phyloP scores from a whole-genome alignment of 257 asterid genomes.

The Scutellaria galericulata region DNA sequence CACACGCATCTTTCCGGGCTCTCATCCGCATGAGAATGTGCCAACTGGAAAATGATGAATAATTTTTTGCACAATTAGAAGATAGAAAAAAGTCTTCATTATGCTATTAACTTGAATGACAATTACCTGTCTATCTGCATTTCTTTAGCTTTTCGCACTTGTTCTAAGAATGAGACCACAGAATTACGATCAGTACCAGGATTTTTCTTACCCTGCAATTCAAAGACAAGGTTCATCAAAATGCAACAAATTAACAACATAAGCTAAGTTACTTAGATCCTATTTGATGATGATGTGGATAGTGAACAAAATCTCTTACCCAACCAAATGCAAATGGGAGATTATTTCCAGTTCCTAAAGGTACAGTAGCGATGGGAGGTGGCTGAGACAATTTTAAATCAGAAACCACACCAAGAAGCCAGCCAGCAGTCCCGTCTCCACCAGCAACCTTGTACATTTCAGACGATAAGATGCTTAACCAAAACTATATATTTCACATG shows the following conservation, averaged over 20 bases:
- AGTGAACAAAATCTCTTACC: constrained; percentile 49
- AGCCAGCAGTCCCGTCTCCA: constrained; percentile 98
- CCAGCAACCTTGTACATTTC: constrained; percentile 77
- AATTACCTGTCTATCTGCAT: constrained; percentile 85
- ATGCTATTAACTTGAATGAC: not conserved
- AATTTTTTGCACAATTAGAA: not conserved
- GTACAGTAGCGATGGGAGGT: constrained; percentile 91
- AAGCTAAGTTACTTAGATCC: not conserved
- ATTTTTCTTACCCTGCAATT: constrained; percentile 84
- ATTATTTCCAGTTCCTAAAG: constrained; percentile 98
- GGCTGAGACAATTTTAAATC: constrained; percentile 76
- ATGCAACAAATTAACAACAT: not conserved
- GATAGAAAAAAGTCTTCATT: not conserved
- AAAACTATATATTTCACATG: not conserved
- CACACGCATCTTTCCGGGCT: constrained; percentile 65
- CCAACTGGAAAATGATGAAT: constrained; percentile 60
- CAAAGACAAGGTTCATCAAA: not conserved
- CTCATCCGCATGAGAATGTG: constrained; percentile 89
- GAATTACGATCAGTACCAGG: constrained; percentile 81
- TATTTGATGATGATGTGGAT: not conserved
- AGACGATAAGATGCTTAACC: not conserved
- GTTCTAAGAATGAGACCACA: constrained; percentile 70
- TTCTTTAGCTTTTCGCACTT: constrained; percentile 77
- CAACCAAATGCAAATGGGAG: constrained; percentile 98
- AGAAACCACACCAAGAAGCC: constrained; percentile 94